A percentile compares a stretch with the other conserved stretches of the same genome.
These are phyloP conservation scores for Mucor plumbeus DNA, from an alignment of 371 early-diverging fungal genomes.

Conservation along the genomic window DNA sequence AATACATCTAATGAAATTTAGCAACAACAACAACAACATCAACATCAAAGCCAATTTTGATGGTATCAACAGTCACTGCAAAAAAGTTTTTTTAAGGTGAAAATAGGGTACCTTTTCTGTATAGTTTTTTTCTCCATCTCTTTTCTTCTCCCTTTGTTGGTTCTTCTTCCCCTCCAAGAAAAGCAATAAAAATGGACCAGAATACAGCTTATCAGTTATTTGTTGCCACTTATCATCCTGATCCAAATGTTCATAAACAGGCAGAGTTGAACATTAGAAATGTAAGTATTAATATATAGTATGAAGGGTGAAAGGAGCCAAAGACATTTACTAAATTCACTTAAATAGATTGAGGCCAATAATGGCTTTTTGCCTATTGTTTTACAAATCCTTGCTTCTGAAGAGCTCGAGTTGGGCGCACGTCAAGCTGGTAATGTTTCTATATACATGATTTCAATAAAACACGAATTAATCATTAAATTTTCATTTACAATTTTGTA, in stretches of 20 bases:
- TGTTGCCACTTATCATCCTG: slow-evolving; percentile 74
- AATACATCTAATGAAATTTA: too few species aligned
- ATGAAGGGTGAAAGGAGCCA: too few species aligned
- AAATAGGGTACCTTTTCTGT: background rate
- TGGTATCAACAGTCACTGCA: slow-evolving; percentile 11
- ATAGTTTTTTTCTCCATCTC: background rate
- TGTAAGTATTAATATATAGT: slow-evolving; percentile 14
- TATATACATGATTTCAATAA: too few species aligned
- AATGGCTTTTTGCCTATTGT: slow-evolving; percentile 73
- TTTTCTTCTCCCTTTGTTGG: background rate
- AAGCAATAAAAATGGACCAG: slow-evolving; percentile 42
- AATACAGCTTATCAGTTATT: slow-evolving; percentile 61
- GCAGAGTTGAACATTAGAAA: slow-evolving; percentile 60
- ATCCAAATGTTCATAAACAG: slow-evolving; percentile 68
- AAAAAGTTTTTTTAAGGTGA: slow-evolving; percentile 10
- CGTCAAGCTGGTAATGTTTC: slow-evolving; percentile 74
- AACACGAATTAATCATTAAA: too few species aligned
- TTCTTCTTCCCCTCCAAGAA: background rate
- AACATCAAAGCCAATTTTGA: background rate
- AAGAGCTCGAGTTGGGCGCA: slow-evolving; percentile 67
- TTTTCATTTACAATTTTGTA: background rate
- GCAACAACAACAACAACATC: background rate
- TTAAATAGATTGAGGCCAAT: slow-evolving; percentile 57
- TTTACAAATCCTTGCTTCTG: slow-evolving; percentile 73
- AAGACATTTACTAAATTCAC: too few species aligned